Evolutionary conservation across 2,329 filamentous ascomycete species (phyloP).

Genomic region (Pseudogymnoascus sp.): DNA sequence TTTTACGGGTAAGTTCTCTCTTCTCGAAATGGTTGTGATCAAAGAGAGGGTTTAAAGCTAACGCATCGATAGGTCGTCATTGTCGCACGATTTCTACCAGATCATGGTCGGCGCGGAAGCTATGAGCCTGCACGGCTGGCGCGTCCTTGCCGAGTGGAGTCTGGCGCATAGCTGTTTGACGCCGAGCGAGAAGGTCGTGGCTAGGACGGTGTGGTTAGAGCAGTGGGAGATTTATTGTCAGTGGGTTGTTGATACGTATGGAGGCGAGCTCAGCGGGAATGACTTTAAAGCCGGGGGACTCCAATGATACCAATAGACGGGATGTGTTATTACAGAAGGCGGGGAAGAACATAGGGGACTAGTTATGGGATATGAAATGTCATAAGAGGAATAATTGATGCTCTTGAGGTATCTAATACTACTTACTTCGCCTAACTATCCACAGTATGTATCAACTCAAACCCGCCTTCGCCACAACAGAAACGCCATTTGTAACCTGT

Average conservation of each 20-base stretch:
- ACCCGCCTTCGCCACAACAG: not conserved
- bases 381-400: not conserved
- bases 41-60: constrained; percentile 7
- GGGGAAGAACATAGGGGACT: not conserved
- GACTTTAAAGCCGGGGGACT: not conserved
- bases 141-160: constrained; percentile 58
- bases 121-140: constrained; percentile 63
- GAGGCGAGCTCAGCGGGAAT: not conserved
- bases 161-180: constrained; percentile 50
- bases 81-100: constrained; percentile 73
- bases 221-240: constrained; percentile 52
- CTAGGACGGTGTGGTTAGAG: constrained; percentile 38
- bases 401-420: not conserved
- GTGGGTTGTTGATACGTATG: constrained; percentile 40
- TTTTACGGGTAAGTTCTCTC: constrained; percentile 51
- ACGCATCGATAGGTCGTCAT: constrained; percentile 45
- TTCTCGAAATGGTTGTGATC: not conserved
- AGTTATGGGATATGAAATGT: not conserved
- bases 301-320: not conserved
- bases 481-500: not conserved
- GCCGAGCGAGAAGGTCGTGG: constrained; percentile 33
- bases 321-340: not conserved
- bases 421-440: not conserved
- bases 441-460: not conserved
- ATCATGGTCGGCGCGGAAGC: constrained; percentile 59